Evolutionary conservation across 2,329 filamentous ascomycete genomes (phyloP), one percentile per base, ranked within the genome.

Genomic region (Colletotrichum sojae): DNA sequence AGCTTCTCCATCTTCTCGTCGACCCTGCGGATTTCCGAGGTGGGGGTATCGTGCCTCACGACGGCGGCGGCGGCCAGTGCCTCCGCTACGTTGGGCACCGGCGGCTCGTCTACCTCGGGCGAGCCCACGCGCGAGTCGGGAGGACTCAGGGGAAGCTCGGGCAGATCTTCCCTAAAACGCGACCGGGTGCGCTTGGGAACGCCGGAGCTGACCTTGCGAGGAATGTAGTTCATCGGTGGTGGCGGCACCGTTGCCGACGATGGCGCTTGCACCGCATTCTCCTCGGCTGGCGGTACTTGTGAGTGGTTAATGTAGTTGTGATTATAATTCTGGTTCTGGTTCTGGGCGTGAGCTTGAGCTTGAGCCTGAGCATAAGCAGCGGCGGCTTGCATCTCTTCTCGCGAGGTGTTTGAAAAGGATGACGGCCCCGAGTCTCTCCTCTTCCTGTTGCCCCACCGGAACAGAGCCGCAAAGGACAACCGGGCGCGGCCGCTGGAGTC

Each of bases 331-430:
- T 36, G 31, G 3, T 3, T 36, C 31, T 36, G 31, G 31, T 36
- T 36, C 31, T 77, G 75, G 16, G 74, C 71, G 49, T 72, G 71
- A 15, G 71, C 71, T 58, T 71, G 48, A 49, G 68, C n/a, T 22
- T 72, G 67, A 15, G 71, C 71, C 56, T 71, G 48, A 49, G 59
- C 59, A 6, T 61, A 20, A 5, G 66, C 66, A 20, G 73, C 73
- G 36, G 74, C 78, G 13, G 79, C 80, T 55, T 84, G 81, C 85
- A 97, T 95, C 16, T 95, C 97, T 76, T 97, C 95, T 71, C 94
- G 89, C 1, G 95, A 97, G 0, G 94, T 93, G 75, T 97, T 97
- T 5, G 94, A 94, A 77, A 97, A 96, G n/a, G 95, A 94, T 0
- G 93, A 92, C 4, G 92, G 86, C 77, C 85, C 71, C 77, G 87